Conservation (phyloP, 2,329 filamentous ascomycete species). For the Pezicula carpinea region DNA sequence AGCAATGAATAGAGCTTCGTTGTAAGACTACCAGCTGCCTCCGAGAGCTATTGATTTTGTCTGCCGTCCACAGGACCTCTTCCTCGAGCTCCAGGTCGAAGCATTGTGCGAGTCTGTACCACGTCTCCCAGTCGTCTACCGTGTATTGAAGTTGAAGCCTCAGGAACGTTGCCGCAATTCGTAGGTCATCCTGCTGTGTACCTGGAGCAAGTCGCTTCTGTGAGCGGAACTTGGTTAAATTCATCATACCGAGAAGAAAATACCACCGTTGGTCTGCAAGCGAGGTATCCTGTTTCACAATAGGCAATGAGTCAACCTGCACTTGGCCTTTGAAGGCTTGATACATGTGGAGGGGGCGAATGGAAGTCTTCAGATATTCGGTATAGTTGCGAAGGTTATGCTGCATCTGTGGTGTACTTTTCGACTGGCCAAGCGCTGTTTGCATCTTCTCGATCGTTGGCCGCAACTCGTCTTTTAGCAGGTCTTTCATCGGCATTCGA, state of each 20-base stretch:
- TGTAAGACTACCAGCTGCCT: constrained; percentile 30
- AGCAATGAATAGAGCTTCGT: constrained; percentile 35
- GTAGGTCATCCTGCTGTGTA: constrained; percentile 33
- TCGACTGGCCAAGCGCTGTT: constrained; percentile 74
- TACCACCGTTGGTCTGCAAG: constrained; percentile 86
- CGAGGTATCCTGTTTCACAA: constrained; percentile 63
- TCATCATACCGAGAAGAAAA: constrained; percentile 83
- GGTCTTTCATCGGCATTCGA: constrained; percentile 82
- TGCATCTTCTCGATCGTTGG: constrained; percentile 91
- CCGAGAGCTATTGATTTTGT: constrained; percentile 34
- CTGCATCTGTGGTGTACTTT: constrained; percentile 73
- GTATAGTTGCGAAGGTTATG: constrained; percentile 83
- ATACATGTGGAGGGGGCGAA: constrained; percentile 77
- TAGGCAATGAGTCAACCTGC: constrained; percentile 65
- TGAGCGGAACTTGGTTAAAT: constrained; percentile 70
- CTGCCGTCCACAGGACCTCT: constrained; percentile 34
- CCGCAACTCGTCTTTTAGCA: constrained; percentile 87
- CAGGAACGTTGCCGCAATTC: constrained; percentile 31
- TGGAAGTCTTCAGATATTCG: constrained; percentile 74
- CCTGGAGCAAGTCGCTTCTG: constrained; percentile 31
- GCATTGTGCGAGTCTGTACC: constrained; percentile 36
- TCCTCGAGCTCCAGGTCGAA: constrained; percentile 36
- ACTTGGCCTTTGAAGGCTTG: constrained; percentile 76
- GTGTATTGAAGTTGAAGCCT: constrained; percentile 31
- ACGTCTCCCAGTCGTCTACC: constrained; percentile 35